Evolutionary conservation across 495 filamentous ascomycete species (phyloP).

Genomic region (Penicillium cinerascens): DNA sequence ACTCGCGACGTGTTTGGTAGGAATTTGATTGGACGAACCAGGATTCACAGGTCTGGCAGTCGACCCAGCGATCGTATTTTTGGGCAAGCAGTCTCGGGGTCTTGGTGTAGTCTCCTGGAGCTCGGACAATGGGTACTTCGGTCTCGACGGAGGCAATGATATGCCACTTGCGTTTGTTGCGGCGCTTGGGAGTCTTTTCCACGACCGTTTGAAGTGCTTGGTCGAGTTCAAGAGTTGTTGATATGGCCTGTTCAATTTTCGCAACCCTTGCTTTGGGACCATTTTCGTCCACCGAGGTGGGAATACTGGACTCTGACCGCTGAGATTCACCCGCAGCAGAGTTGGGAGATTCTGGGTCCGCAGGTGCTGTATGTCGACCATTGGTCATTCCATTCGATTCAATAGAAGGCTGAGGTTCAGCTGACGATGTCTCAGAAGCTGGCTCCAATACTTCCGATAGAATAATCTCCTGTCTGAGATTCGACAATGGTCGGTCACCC

Average conservation of each 20-base stretch:
- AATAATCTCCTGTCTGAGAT: conserved; percentile 17
- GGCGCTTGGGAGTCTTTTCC: conserved; percentile 17
- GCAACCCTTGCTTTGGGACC: conserved; percentile 25
- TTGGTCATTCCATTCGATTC: conserved; percentile 3
- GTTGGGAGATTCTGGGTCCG: conserved; percentile 30
- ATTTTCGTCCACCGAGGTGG: conserved; percentile 36
- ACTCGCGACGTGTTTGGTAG: conserved; percentile 78
- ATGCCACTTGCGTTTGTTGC: conserved; percentile 22
- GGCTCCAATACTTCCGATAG: conserved; percentile 5
- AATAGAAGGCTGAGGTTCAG: neutral
- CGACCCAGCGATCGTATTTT: conserved; percentile 75
- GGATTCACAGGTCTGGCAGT: conserved; percentile 74
- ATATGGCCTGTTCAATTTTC: neutral
- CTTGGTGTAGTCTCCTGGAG: conserved; percentile 75
- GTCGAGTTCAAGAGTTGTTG: conserved; percentile 22
- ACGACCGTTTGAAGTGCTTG: conserved; percentile 16
- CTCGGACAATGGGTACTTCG: conserved; percentile 42
- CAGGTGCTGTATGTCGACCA: conserved; percentile 5
- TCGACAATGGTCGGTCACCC: conserved; percentile 10
- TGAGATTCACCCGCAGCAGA: conserved; percentile 37
- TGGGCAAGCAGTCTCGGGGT: conserved; percentile 68
- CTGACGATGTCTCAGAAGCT: conserved; percentile 1
- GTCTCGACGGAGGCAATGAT: conserved; percentile 44
- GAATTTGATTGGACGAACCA: conserved; percentile 84
- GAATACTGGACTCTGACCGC: conserved; percentile 33